These are phyloP conservation scores for Cercospora canescens DNA, from an alignment of 2,329 filamentous ascomycete genomes.

Conservation along the genomic window DNA sequence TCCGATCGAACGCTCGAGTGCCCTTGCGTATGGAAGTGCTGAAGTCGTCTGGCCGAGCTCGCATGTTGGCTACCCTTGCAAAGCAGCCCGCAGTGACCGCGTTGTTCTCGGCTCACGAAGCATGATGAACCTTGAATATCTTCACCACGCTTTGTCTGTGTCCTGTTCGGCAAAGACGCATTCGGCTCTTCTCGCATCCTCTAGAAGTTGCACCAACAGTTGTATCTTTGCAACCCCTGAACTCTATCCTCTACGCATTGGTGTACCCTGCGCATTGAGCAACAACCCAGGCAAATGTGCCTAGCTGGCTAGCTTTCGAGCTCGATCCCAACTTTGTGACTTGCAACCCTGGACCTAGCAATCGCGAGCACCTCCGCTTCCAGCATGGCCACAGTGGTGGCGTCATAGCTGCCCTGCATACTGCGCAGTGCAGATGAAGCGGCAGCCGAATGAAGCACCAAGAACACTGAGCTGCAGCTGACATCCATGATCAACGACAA, in stretches of 20 bases:
- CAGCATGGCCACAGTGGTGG: not conserved
- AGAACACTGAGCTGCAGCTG: not conserved
- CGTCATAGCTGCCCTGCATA: not conserved
- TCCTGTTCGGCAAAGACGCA: not conserved
- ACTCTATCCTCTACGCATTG: not conserved
- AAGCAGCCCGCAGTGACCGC: not conserved
- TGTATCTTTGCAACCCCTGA: not conserved
- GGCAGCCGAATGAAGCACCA: not conserved
- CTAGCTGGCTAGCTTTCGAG: not conserved
- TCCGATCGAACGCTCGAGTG: too few relatives aligned
- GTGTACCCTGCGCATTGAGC: not conserved
- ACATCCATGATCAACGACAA: not conserved
- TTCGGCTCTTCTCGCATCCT: not conserved
- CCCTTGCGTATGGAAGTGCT: not conserved
- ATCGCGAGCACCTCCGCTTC: not conserved
- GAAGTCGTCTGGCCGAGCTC: not conserved
- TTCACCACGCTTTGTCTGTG: not conserved
- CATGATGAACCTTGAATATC: not conserved
- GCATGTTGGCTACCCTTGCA: not conserved
- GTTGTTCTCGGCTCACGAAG: not conserved
- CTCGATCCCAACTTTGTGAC: not conserved
- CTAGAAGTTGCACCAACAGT: not conserved
- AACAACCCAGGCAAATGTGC: not conserved
- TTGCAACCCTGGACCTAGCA: not conserved
- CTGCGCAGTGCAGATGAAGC: not conserved